Base-by-base conservation (phyloP, 768 basidiomycete genomes). In the Hortiboletus flavorubellus region DNA sequence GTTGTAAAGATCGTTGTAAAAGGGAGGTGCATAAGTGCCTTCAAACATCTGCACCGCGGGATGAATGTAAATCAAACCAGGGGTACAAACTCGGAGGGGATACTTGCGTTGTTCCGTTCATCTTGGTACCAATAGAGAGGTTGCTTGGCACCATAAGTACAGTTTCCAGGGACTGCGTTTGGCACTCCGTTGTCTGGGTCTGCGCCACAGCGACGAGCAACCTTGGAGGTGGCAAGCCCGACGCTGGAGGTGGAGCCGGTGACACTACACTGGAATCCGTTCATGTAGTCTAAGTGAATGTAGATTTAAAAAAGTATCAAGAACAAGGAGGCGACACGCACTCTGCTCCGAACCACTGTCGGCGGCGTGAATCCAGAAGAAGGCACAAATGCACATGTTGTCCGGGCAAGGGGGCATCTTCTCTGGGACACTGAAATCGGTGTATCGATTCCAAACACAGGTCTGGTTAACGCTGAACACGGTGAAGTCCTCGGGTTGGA, bases 401-500 rank as follows among this genome's bases (percentile, higher is more conserved):
- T 75, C 61, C 0, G 85, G 84, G 61, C 88, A 90, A 9, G 84
- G 73, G 0, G 89, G 89, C 84, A 91, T 84, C 11, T 70, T 72
- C 16, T 64, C 76, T 0, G 89, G 90, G 6, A 91, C 85, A 45
- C 78, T 64, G 60, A 91, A 91, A 47, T 83, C 80, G 7, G 85
- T 90, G 66, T 82, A 81, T 18, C 86, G 76, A 23, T 73, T 78
- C 85, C 84, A 91, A 0, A 89, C 87, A 58, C 87, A 89, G 0
- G 82, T 85, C 46, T 86, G 84, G 64, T 90, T 89, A 12, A 89
- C 79, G 53, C 83, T 86, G 68, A 91, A 90, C 11, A 91, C 73
- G 0, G 83, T 79, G 62, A 91, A 85, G 70, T 90, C 87, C 42
- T 77, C 80, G 0, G 87, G 87, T 62, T 83, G 68, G 8, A 91